Base-by-base conservation (phyloP, 192 early-diverging fungal species). In the Entomortierella parvispora region DNA sequence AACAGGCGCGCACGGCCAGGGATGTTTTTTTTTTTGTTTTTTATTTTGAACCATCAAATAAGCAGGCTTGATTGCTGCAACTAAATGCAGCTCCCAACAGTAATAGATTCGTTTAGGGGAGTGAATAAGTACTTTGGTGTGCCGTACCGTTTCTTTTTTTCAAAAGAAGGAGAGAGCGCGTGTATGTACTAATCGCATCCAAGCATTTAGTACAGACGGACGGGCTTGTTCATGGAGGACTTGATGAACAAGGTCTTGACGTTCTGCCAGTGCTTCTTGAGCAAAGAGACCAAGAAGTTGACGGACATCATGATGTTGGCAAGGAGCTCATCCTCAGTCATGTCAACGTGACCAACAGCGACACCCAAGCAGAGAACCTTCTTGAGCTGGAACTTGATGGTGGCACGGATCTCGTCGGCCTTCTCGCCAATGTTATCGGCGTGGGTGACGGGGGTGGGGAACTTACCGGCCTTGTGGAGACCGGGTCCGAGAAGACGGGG, bases 191-290 rank as follows among this genome's bases (percentile, higher is more conserved):
- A 48, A 58, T 29, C n/a, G 4, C 33, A 0, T 1, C 50, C 6
- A 54, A 34, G 28, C 15, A 20, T 40, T 90, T 91, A 95, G 90
- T 92, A 94, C 62, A 95, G 85, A 72, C 92, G 94, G 75, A 91
- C 81, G 65, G 94, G 93, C 86, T 94, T 95, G 87, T 95, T 95
- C 96, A 97, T 98, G 76, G 93, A 92, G 72, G 90, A 93, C 93
- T 97, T 98, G 90, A 98, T 89, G 93, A 91, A 97, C 69, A 98
- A 87, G 69, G 95, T 96, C 88, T 92, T 94, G 85, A 98, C 92
- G 92, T 98, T 98, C 85, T 98, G 96, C 96, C 96, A 98, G 92
- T 95, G 91, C 90, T 97, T 98, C 94, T 98, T 98, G 71, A 98
- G 87, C 65, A 98, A 85, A 49, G 95, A 97, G 37, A 98, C 95